Evolutionary conservation across 352 stramenopile species (phyloP), one percentile per base, ranked within the genome.

Genomic region (Phytophthora tentaculata): DNA sequence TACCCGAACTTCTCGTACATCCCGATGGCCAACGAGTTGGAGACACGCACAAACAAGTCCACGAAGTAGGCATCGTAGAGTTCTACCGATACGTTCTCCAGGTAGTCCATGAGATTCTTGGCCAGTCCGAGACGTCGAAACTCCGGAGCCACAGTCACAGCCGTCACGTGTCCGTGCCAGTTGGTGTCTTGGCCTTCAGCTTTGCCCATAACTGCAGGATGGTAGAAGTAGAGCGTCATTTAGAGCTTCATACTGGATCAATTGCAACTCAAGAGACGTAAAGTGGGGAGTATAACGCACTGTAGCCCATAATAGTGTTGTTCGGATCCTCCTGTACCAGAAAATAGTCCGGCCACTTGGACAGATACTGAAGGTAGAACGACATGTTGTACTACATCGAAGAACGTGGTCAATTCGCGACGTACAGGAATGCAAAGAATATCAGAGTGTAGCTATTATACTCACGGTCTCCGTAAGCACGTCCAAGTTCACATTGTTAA

Each of bases 401-500:
- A 56, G 13, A 67, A 61, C 66, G 67, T 37, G 3, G 52, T 72
- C 37, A 69, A 58, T 67, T 53, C 23, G 29, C 29, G 9, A 17
- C 20, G 14, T 28, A 24, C 0, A 37, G 14, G 24, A 16, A 16
- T 32, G 19, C 3, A 56, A 35, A 10, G n/a, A 8, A 20, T n/a
- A 35, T 58, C 28, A 23, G n/a, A 58, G 22, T 19, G 48, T 19
- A 45, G 37, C 20, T 3, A 43, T 32, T 23, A 14, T 67, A 23
- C 78, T 22, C 56, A 93, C 83, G 84, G 95, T 99, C 83, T 96
- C 94, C 35, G 96, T 99, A 19, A 99, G 82, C 56, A 98, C 85
- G 74, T 99, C 97, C 47, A 99, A 84, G 74, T 99, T 99, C 64
- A 99, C 92, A 54, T 99, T 98, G 77, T 99, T 99, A 82, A 99